Base-by-base conservation (phyloP, 352 stramenopile genomes). In the Achlya hypogyna region DNA sequence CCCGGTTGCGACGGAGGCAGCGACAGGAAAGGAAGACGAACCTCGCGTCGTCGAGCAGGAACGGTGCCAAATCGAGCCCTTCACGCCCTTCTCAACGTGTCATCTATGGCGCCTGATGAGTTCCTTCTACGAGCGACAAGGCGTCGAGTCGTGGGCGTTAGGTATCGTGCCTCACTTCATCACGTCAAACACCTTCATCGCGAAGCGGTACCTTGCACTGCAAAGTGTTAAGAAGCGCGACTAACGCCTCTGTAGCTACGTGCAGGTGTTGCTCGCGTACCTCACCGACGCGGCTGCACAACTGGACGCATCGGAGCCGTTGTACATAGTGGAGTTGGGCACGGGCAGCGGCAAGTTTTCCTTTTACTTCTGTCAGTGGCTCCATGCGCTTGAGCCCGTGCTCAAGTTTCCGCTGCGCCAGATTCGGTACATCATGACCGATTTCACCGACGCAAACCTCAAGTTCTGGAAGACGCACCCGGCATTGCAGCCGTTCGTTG, bases 101-200 rank as follows among this genome's bases (percentile, higher is more conserved):
- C 89, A 96, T 65, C 73, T 97, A 10, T 98, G 92, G 92, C 94
- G 95, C 63, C 84, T 98, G 42, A 98, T 97, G 92, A 97, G 96
- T 86, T 96, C 87, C 14, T 98, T 97, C 69, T 96, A 95, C 75
- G 82, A 91, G 52, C 78, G 79, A 47, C 80, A 91, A 53, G 86
- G 88, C 49, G 78, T 89, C 56, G 80, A 93, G 68, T 94, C 83
- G 12, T 98, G 91, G 91, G 81, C 84, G 12, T 78, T 97, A 62
- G 92, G 91, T 51, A 97, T 98, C 52, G 93, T 98, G 43, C 93
- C 93, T 28, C 92, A 98, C 77, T 98, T 98, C 67, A 97, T 98
- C 72, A 97, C 92, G 29, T 98, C 87, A 70, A 98, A 98, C 70
- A 87, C 84, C 10, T 98, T 98, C 75, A 98, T 98, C 63, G 92